Percentiles rank a stretch among this genome's conserved stretches.
phyloP scores from a whole-genome alignment of 2,329 filamentous ascomycete species.

The Fusarium brevicatenulatum region DNA sequence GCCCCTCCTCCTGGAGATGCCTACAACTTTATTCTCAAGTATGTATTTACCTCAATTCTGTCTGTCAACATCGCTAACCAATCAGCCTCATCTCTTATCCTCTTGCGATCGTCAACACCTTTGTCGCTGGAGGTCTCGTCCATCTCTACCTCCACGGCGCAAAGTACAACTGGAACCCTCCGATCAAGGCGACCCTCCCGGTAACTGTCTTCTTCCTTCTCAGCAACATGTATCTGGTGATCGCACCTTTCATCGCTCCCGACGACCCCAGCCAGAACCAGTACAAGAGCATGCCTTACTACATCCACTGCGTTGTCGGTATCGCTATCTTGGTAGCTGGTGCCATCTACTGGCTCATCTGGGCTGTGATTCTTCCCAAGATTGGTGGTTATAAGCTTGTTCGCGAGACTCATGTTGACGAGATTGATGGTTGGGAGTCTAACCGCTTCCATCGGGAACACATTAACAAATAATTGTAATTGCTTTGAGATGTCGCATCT shows the following conservation, averaged over 20 bases:
- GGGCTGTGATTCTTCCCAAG: slow-evolving; percentile 63
- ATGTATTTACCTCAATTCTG: slow-evolving; percentile 14
- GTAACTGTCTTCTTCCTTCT: slow-evolving; percentile 68
- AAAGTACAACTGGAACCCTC: slow-evolving; percentile 62
- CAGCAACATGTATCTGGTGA: slow-evolving; percentile 69
- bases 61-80: background rate
- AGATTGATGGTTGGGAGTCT: slow-evolving; percentile 71
- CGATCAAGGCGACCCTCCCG: slow-evolving; percentile 64
- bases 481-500: background rate
- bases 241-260: slow-evolving; percentile 68
- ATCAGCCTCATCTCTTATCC: slow-evolving; percentile 71
- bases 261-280: slow-evolving; percentile 59
- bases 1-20: slow-evolving; percentile 74
- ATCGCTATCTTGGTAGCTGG: slow-evolving; percentile 64
- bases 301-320: slow-evolving; percentile 66
- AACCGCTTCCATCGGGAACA: slow-evolving; percentile 62
- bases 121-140: slow-evolving; percentile 63
- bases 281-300: slow-evolving; percentile 66
- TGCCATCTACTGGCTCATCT: slow-evolving; percentile 66
- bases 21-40: slow-evolving; percentile 71
- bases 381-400: slow-evolving; percentile 66
- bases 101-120: slow-evolving; percentile 66
- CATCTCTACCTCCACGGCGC: slow-evolving; percentile 62
- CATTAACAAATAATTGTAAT: slow-evolving; percentile 3
- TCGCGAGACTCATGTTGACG: slow-evolving; percentile 63